Evolutionary conservation across 179 eudicot genomes (phyloP).

Genomic region (Patellifolia procumbens): DNA sequence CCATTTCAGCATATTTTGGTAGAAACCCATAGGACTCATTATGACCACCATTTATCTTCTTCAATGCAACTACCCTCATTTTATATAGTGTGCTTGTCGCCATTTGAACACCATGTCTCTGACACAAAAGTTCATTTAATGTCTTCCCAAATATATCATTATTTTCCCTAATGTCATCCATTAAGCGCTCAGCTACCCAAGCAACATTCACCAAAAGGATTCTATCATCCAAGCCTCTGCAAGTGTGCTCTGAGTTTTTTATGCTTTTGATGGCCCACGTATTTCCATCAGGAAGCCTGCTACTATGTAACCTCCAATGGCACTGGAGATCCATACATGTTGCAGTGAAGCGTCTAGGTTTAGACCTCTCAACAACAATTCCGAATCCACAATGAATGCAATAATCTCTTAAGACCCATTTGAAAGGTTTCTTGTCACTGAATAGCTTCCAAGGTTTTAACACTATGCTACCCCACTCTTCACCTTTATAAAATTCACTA

Average conservation of each 20-base stretch:
- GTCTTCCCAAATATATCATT: background rate
- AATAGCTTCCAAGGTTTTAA: background rate
- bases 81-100: background rate
- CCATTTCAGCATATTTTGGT: no score
- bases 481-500: background rate
- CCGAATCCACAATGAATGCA: no score
- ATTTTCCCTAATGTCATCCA: background rate
- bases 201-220: background rate
- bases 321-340: background rate
- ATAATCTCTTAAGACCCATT: no score
- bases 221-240: background rate
- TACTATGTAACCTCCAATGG: background rate
- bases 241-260: no score
- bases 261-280: constrained; percentile 16
- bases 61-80: background rate
- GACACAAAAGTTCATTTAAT: background rate
- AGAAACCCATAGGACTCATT: background rate
- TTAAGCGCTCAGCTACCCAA: background rate
- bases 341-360: background rate
- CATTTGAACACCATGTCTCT: background rate
- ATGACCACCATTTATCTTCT: background rate
- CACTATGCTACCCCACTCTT: background rate
- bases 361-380: background rate
- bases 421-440: background rate
- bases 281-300: background rate